Conservation (phyloP, 2,329 filamentous ascomycete species). For the Onygenales sp. region DNA sequence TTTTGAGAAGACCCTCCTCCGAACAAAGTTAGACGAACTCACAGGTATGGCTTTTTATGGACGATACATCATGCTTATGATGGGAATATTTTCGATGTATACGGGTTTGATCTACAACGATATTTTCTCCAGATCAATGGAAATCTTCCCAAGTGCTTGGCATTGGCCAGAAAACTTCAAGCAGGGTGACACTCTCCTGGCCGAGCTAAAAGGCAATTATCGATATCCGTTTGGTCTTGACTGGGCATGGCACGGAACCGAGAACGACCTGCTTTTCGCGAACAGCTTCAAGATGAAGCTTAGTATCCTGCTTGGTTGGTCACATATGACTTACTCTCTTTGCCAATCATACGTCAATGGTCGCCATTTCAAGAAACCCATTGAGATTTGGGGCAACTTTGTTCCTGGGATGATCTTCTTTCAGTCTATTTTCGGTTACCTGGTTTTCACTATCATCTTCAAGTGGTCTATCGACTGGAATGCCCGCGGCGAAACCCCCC, state of each 20-base stretch:
- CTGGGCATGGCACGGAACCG: constrained; percentile 91
- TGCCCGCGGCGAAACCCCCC: constrained; percentile 57
- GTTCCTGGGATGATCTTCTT: constrained; percentile 99
- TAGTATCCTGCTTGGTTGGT: constrained; percentile 94
- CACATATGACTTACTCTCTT: constrained; percentile 97
- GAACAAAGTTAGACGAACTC: constrained; percentile 90
- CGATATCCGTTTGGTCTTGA: constrained; percentile 94
- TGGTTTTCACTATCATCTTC: constrained; percentile 88
- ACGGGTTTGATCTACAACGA: constrained; percentile 98
- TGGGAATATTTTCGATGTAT: constrained; percentile 94
- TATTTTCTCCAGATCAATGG: constrained; percentile 86
- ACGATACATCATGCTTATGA: constrained; percentile 96
- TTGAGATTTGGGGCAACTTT: constrained; percentile 97
- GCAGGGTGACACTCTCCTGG: constrained; percentile 54
- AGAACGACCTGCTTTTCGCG: constrained; percentile 89
- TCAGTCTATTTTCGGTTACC: constrained; percentile 95
- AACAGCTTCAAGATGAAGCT: constrained; percentile 99
- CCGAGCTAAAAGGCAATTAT: constrained; percentile 61
- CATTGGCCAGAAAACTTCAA: constrained; percentile 65
- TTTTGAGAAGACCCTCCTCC: constrained; percentile 73
- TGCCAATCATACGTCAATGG: constrained; percentile 90
- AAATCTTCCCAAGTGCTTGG: constrained; percentile 85
- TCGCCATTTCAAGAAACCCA: constrained; percentile 83
- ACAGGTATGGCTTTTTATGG: constrained; percentile 99
- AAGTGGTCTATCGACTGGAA: constrained; percentile 94